Conservation (phyloP, 306 rosid species). For the Lupinus albus region DNA sequence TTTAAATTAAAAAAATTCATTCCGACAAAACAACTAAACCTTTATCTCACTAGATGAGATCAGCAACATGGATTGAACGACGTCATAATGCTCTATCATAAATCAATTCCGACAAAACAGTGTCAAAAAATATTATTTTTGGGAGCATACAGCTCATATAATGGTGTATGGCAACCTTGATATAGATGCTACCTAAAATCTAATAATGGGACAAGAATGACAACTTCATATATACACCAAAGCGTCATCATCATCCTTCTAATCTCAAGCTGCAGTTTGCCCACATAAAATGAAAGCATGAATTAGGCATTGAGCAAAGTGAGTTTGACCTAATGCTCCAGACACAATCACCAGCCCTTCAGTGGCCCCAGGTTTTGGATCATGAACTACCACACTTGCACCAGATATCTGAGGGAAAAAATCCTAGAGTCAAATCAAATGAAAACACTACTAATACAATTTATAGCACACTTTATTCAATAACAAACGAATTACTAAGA, state of each 20-base stretch:
- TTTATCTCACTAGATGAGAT: too few relatives aligned
- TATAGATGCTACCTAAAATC: not conserved
- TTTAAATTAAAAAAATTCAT: too few relatives aligned
- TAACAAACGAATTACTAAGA: conserved; percentile 3
- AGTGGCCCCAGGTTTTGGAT: conserved; percentile 59
- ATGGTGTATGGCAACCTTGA: not conserved
- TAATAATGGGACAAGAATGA: conserved; percentile 1
- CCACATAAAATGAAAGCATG: conserved; percentile 87
- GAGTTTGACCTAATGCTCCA: conserved; percentile 66
- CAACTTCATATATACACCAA: conserved; percentile 4
- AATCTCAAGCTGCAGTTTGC: conserved; percentile 51
- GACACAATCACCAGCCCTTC: conserved; percentile 61
- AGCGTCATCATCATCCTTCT: not conserved
- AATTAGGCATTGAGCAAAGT: conserved; percentile 73
- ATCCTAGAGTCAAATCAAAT: not conserved
- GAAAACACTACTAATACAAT: not conserved
- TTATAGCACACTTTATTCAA: not conserved
- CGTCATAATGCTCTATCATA: too few relatives aligned
- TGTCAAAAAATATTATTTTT: too few relatives aligned
- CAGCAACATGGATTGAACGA: too few relatives aligned
- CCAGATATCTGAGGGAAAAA: conserved; percentile 63
- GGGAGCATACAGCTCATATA: too few relatives aligned
- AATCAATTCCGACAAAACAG: too few relatives aligned
- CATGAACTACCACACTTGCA: conserved; percentile 65
- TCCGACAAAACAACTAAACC: too few relatives aligned